phyloP scores from a whole-genome alignment of 75 land plant genomes.

The Pinus tabuliformis region DNA sequence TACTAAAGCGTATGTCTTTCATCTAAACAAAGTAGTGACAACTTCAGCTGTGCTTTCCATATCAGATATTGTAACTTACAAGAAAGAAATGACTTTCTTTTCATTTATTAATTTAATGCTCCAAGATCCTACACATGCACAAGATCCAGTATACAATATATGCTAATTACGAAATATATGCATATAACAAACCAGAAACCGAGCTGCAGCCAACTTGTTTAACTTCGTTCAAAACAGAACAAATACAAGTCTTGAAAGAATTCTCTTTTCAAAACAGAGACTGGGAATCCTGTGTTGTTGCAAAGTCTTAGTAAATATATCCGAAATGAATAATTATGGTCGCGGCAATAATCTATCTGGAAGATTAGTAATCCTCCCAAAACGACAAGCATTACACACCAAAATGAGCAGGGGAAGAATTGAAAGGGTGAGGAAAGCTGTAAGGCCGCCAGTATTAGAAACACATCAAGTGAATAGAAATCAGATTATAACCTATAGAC shows the following conservation, averaged over 20 bases:
- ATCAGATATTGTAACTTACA: too few species aligned
- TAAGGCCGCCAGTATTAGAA: not conserved
- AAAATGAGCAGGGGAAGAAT: constrained; percentile 4
- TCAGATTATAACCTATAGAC: constrained; percentile 8
- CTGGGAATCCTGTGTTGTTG: not conserved
- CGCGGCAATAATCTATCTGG: not conserved
- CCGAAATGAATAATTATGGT: constrained; percentile 5
- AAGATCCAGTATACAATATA: too few species aligned
- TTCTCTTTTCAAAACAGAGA: not conserved
- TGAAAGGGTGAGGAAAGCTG: not conserved
- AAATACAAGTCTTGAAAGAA: not conserved
- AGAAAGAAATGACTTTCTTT: too few species aligned
- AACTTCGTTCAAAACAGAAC: not conserved
- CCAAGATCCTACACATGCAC: too few species aligned
- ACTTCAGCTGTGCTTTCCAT: too few species aligned
- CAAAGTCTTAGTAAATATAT: constrained; percentile 6
- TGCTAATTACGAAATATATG: too few species aligned
- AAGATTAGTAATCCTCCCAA: constrained; percentile 4
- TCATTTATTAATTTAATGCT: too few species aligned
- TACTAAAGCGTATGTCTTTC: too few species aligned
- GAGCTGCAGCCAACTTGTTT: too few species aligned
- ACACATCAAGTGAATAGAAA: not conserved
- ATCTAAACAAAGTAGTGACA: too few species aligned
- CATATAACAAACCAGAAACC: too few species aligned
- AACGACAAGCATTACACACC: constrained; percentile 1